Evolutionary conservation across 1,139 yeast genomes (phyloP), one percentile per base, ranked within the genome.

Genomic region (Meyerozyma carpophila): DNA sequence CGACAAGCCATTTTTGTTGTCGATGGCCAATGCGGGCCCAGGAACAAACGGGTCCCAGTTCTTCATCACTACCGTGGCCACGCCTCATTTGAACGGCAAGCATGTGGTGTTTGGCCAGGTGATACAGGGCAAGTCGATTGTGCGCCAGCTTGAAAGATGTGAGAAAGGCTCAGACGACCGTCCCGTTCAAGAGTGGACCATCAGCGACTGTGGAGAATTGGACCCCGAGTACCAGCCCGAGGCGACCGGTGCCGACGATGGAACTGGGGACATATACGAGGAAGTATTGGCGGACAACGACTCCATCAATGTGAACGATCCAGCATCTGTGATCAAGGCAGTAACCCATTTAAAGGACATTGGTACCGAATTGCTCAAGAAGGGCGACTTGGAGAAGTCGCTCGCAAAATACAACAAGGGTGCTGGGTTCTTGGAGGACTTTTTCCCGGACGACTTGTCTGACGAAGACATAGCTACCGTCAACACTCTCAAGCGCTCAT

Each of bases 11-110:
- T 91, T 86, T 63, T 72, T 91, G 55, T 76, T 93, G 57, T 87
- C 96, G 16, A 93, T 93, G 98, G 98, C 98, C 49, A 91, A 90
- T 62, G 88, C 96, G 5, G 98, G 98, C 10, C 91, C 96, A 44
- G 82, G 85, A 62, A 91, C 98, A 49, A 93, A 93, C 61, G 98
- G 98, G 1, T 89, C 96, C 0, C 98, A 93, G 63, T 91, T 90
- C 59, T 93, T 93, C 63, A 83, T 93, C 56, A 87, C 95, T 36
- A 84, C 93, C n/a, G 88, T 79, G 4, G 79, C 86, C 41, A 83
- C 93, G 20, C 88, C 93, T 8, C 93, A 86, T 61, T 75, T 91
- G 54, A 93, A 93, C 62, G 95, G 94, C 39, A 91, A 93, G 66
- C 98, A 94, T 64, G 98, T 91, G 44, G 97, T 93, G 8, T 94